These are phyloP conservation scores for Cucumis hystrix DNA, from an alignment of 306 rosid genomes.

Conservation along the genomic window DNA sequence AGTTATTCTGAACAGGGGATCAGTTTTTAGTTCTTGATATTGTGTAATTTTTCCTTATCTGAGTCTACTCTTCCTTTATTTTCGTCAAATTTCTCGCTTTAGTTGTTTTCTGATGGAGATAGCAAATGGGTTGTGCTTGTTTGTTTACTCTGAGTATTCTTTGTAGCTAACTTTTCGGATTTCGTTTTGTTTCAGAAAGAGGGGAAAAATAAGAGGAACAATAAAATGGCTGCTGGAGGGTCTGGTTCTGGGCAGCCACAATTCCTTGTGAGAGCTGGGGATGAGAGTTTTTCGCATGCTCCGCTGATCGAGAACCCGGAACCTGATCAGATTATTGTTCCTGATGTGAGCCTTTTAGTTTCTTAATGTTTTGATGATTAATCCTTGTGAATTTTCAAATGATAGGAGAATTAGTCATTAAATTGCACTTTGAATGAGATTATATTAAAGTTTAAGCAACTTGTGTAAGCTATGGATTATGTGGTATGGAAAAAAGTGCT, in stretches of 20 bases:
- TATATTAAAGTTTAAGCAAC: background rate
- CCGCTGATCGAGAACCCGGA: conserved; percentile 65
- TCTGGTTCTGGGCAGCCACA: conserved; percentile 56
- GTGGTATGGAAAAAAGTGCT: background rate
- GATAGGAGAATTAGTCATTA: background rate
- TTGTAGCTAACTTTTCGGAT: background rate
- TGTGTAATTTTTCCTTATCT: background rate
- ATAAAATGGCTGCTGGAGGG: conserved; percentile 41
- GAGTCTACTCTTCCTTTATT: background rate
- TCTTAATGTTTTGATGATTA: background rate
- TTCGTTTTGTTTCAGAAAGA: background rate
- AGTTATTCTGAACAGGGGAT: background rate
- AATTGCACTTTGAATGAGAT: background rate
- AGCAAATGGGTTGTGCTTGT: background rate
- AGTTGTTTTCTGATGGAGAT: background rate
- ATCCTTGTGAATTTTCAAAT: background rate
- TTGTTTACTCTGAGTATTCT: background rate
- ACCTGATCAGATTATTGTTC: conserved; percentile 58
- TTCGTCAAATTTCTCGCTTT: background rate
- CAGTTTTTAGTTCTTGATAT: background rate
- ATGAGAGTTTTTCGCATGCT: conserved; percentile 43
- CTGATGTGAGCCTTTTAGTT: conserved; percentile 68
- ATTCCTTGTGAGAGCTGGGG: conserved; percentile 67
- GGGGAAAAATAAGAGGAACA: background rate
- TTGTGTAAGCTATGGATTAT: background rate